Percentiles rank a stretch among this genome's conserved stretches.
Conservation (phyloP, 1,139 yeast genomes). For the Meyerozyma athensensis region DNA sequence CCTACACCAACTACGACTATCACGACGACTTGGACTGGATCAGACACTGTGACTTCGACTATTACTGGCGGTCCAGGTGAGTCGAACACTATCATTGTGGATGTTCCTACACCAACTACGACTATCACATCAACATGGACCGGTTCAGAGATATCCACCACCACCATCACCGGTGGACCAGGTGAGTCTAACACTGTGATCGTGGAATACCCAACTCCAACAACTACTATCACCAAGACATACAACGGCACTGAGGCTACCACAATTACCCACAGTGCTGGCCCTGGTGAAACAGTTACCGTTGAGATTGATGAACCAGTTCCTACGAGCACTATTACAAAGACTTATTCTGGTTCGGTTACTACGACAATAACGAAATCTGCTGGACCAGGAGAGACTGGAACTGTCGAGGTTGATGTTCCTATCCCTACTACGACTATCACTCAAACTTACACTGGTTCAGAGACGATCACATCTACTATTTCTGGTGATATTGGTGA, state of each 20-base stretch:
- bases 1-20: slow-evolving; percentile 7
- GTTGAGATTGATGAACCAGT: slow-evolving; percentile 6
- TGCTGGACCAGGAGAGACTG: slow-evolving; percentile 1
- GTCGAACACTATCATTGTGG: slow-evolving; percentile 10
- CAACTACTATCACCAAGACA: slow-evolving; percentile 7
- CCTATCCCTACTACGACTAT: slow-evolving; percentile 10
- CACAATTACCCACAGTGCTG: slow-evolving; percentile 16
- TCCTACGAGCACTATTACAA: slow-evolving; percentile 4
- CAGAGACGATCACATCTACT: background rate
- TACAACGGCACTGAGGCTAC: background rate
- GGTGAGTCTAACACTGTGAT: slow-evolving; percentile 9
- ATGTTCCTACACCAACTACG: slow-evolving; percentile 13
- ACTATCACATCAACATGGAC: slow-evolving; percentile 7
- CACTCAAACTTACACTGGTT: slow-evolving; percentile 11
- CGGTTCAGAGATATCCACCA: slow-evolving; percentile 8
- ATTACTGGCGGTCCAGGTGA: slow-evolving; percentile 9
- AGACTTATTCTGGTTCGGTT: slow-evolving; percentile 1
- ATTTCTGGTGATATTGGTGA: slow-evolving; percentile 5
- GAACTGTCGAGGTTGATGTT: slow-evolving; percentile 2
- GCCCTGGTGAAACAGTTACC: slow-evolving; percentile 7
- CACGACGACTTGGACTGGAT: slow-evolving; percentile 4
- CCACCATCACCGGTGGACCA: slow-evolving; percentile 7
- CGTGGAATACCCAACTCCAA: slow-evolving; percentile 11
- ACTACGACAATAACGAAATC: background rate
- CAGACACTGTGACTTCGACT: slow-evolving; percentile 6